Conservation (phyloP, 2,329 filamentous ascomycete species). For the Myriangium duriaei region DNA sequence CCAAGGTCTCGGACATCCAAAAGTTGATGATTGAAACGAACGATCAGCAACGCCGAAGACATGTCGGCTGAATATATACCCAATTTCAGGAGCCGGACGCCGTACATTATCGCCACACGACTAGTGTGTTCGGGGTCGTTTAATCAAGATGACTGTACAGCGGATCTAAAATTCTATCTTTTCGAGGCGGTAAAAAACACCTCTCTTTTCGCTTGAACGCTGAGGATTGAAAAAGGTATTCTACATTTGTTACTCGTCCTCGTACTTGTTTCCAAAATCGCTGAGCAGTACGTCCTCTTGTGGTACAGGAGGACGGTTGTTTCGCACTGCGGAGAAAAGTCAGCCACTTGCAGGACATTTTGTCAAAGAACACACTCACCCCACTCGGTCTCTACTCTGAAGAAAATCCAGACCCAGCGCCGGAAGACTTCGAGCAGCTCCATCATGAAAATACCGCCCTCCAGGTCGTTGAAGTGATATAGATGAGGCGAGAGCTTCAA, state of each 20-base stretch:
- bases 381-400: slow-evolving; percentile 91
- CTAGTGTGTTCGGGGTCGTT: too few relatives aligned
- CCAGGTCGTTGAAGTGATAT: slow-evolving; percentile 73
- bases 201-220: slow-evolving; percentile 9
- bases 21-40: too few relatives aligned
- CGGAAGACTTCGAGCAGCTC: slow-evolving; percentile 77
- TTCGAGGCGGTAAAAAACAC: background rate
- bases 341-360: slow-evolving; percentile 2
- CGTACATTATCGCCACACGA: too few relatives aligned
- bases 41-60: too few relatives aligned
- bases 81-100: too few relatives aligned
- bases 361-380: slow-evolving; percentile 10
- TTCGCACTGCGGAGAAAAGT: slow-evolving; percentile 35
- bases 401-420: slow-evolving; percentile 95
- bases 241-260: slow-evolving; percentile 2
- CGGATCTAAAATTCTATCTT: background rate
- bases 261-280: slow-evolving; percentile 38
- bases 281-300: slow-evolving; percentile 63
- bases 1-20: too few relatives aligned
- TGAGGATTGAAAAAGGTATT: background rate
- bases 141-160: too few relatives aligned
- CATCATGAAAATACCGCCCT: slow-evolving; percentile 78
- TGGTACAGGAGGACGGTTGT: slow-evolving; percentile 39
- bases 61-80: too few relatives aligned
- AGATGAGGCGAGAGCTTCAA: slow-evolving; percentile 74